These are phyloP conservation scores for Tricholoma sp. DNA, from an alignment of 768 basidiomycete species.

Conservation along the genomic window DNA sequence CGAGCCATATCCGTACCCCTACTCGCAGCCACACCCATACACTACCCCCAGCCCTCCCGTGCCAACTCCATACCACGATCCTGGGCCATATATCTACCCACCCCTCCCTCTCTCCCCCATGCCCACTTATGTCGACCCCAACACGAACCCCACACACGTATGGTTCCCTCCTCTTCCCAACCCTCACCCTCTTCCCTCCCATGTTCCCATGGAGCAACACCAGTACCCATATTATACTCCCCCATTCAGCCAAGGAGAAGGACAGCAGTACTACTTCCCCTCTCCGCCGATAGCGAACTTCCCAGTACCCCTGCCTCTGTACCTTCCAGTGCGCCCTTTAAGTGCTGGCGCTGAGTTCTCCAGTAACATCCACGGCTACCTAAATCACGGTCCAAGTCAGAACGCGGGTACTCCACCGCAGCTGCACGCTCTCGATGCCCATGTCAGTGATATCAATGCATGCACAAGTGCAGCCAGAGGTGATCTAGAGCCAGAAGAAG, in stretches of 20 bases:
- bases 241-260: slow-evolving; percentile 11
- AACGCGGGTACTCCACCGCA: slow-evolving; percentile 12
- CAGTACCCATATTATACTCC: slow-evolving; percentile 21
- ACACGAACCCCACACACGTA: slow-evolving; percentile 26
- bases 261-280: slow-evolving; percentile 30
- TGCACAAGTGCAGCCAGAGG: not conserved
- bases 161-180: slow-evolving; percentile 36
- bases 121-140: slow-evolving; percentile 36
- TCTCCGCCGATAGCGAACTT: slow-evolving; percentile 7
- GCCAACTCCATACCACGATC: slow-evolving; percentile 29
- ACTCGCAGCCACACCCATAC: slow-evolving; percentile 12
- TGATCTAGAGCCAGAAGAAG: slow-evolving; percentile 41
- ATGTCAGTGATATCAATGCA: not conserved
- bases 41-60: slow-evolving; percentile 18
- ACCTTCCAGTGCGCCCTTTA: slow-evolving; percentile 9
- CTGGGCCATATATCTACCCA: slow-evolving; percentile 31
- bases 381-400: slow-evolving; percentile 5
- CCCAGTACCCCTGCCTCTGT: slow-evolving; percentile 5
- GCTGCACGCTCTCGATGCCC: not conserved
- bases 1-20: slow-evolving; percentile 16
- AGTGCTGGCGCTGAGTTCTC: slow-evolving; percentile 3
- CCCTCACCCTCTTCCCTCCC: slow-evolving; percentile 5
- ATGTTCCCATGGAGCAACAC: slow-evolving; percentile 24
- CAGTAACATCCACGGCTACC: not conserved
- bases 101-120: slow-evolving; percentile 19